Percentiles rank a stretch among this genome's conserved stretches.
Evolutionary conservation across 192 early-diverging fungal genomes (phyloP).

Genomic region (Mortierella claussenii): DNA sequence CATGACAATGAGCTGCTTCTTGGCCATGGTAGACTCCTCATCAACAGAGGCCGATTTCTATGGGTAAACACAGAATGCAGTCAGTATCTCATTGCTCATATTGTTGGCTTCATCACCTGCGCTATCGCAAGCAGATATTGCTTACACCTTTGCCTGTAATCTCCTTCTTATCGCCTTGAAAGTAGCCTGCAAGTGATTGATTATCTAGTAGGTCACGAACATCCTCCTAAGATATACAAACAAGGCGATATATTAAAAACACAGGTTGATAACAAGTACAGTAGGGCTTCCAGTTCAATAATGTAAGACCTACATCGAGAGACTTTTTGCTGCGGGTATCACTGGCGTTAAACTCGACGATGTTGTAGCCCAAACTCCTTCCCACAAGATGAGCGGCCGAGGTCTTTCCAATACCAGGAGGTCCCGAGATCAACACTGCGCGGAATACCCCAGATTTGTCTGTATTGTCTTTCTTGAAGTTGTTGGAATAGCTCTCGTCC

Average conservation of each 20-base stretch:
- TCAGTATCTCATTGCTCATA: background rate
- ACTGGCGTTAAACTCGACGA: constrained; percentile 97
- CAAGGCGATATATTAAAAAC: background rate
- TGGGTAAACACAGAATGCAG: background rate
- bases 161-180: constrained; percentile 20
- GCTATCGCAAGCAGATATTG: background rate
- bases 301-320: constrained; percentile 67
- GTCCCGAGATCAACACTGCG: constrained; percentile 90
- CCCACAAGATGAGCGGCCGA: constrained; percentile 94
- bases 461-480: constrained; percentile 64
- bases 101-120: background rate
- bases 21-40: constrained; percentile 34
- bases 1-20: constrained; percentile 89
- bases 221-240: constrained; percentile 44
- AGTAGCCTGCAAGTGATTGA: constrained; percentile 68
- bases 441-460: constrained; percentile 64
- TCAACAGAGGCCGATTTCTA: constrained; percentile 10
- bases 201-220: constrained; percentile 65
- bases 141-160: constrained; percentile 33
- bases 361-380: constrained; percentile 79
- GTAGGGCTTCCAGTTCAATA: no score
- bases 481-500: constrained; percentile 56
- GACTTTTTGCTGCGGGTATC: constrained; percentile 92
- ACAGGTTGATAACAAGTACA: no score
- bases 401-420: constrained; percentile 98